Evolutionary conservation across 2,329 filamentous ascomycete genomes (phyloP).

Genomic region (Aschersonia sp.): DNA sequence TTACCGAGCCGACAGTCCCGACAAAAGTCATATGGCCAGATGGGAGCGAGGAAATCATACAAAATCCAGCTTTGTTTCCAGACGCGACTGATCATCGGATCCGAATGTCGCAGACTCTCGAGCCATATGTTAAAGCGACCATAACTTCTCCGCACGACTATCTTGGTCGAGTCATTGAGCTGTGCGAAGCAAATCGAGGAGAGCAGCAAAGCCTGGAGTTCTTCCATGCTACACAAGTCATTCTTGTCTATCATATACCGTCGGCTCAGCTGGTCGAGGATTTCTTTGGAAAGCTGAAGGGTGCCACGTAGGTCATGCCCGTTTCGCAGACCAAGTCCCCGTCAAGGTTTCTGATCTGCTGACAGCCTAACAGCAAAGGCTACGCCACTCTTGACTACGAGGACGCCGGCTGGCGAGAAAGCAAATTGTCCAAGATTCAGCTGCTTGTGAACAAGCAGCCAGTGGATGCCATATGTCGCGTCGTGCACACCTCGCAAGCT

Average conservation of each 20-base stretch:
- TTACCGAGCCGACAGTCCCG: slow-evolving; percentile 89
- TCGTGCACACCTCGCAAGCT: slow-evolving; percentile 72
- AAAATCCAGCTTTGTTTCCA: slow-evolving; percentile 80
- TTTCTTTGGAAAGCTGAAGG: slow-evolving; percentile 93
- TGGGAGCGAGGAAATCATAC: slow-evolving; percentile 64
- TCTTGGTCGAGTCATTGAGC: slow-evolving; percentile 83
- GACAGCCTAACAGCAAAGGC: slow-evolving; percentile 46
- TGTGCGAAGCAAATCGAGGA: slow-evolving; percentile 82
- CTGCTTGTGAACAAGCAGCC: slow-evolving; percentile 85
- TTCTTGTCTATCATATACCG: slow-evolving; percentile 82
- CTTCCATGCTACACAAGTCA: slow-evolving; percentile 85
- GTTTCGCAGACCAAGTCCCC: not conserved
- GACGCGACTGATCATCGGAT: slow-evolving; percentile 40
- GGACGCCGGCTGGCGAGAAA: slow-evolving; percentile 74
- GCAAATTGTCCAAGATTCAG: slow-evolving; percentile 76
- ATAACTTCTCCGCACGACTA: slow-evolving; percentile 91
- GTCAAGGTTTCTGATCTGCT: not conserved
- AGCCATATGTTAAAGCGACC: slow-evolving; percentile 55
- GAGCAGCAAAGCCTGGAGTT: slow-evolving; percentile 80
- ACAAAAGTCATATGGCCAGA: slow-evolving; percentile 72
- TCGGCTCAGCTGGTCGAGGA: slow-evolving; percentile 87
- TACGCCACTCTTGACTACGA: slow-evolving; percentile 96
- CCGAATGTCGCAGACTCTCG: slow-evolving; percentile 29
- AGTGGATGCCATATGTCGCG: slow-evolving; percentile 86
- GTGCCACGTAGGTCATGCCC: slow-evolving; percentile 41